These are phyloP conservation scores for Aaosphaeria arxii DNA, from an alignment of 2,329 filamentous ascomycete species.

Conservation along the genomic window DNA sequence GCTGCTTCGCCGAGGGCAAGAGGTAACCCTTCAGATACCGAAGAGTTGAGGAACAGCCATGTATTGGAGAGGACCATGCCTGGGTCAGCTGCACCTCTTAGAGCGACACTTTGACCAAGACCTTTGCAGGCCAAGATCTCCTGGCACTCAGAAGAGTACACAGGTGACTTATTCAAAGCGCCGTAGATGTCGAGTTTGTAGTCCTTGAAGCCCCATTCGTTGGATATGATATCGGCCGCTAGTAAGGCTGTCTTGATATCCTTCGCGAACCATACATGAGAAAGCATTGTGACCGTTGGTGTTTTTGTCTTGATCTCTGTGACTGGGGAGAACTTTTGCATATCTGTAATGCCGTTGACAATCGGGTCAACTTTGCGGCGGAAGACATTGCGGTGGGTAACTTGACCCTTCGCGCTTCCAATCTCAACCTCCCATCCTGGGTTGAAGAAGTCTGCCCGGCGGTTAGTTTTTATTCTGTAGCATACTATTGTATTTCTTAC, in stretches of 20 bases:
- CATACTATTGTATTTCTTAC: conserved; percentile 13
- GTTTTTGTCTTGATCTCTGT: conserved; percentile 57
- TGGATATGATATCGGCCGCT: conserved; percentile 63
- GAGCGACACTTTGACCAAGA: conserved; percentile 48
- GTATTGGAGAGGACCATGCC: conserved; percentile 41
- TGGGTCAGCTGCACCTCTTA: conserved; percentile 57
- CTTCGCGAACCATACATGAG: conserved; percentile 59
- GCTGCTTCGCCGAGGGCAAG: conserved; percentile 59
- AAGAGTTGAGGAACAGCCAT: conserved; percentile 53
- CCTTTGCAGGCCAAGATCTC: conserved; percentile 57
- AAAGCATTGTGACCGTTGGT: conserved; percentile 65
- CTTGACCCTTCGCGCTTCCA: conserved; percentile 55
- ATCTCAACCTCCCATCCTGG: conserved; percentile 63
- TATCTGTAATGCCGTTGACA: conserved; percentile 63
- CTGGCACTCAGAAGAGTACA: conserved; percentile 59
- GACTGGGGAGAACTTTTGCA: conserved; percentile 61
- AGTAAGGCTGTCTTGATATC: conserved; percentile 64
- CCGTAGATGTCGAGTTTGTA: conserved; percentile 63
- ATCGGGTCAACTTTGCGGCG: conserved; percentile 61
- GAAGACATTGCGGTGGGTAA: conserved; percentile 58
- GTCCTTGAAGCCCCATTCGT: conserved; percentile 64
- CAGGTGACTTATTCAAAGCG: conserved; percentile 60
- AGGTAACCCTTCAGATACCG: conserved; percentile 55
- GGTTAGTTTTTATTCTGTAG: conserved; percentile 32
- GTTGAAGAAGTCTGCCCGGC: conserved; percentile 58